Percentiles rank a stretch among this genome's conserved stretches.
Evolutionary conservation across 495 filamentous ascomycete species (phyloP).

Genomic region (Lophiostoma macrostomum): DNA sequence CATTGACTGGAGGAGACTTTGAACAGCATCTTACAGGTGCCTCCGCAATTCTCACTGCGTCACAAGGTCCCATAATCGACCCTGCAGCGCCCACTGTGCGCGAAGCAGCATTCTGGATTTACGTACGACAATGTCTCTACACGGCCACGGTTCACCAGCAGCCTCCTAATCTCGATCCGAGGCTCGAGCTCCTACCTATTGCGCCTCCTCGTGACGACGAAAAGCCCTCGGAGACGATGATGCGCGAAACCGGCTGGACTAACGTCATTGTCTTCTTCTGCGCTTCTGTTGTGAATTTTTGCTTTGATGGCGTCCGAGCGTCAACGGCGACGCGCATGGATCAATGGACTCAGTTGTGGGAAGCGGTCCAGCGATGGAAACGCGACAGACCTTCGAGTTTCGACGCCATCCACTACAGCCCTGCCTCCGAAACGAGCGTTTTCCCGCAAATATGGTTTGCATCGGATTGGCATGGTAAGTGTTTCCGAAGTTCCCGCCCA

Average conservation of each 20-base stretch:
- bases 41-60: conserved; percentile 12
- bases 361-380: background rate
- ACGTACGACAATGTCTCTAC: conserved; percentile 25
- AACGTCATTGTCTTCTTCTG: conserved; percentile 11
- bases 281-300: conserved; percentile 8
- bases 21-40: conserved; percentile 16
- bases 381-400: conserved; percentile 2
- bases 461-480: conserved; percentile 13
- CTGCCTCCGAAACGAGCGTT: background rate
- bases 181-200: background rate
- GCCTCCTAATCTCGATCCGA: conserved; percentile 17
- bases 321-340: background rate
- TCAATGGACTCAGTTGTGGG: background rate
- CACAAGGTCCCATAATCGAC: conserved; percentile 12
- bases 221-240: background rate
- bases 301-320: background rate
- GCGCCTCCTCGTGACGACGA: background rate
- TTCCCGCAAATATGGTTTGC: conserved; percentile 5
- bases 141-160: conserved; percentile 25
- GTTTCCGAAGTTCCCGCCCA: background rate
- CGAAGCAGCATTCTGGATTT: conserved; percentile 25
- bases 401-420: conserved; percentile 2
- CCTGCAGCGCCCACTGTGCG: conserved; percentile 10
- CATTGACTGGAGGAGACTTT: conserved; percentile 2
- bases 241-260: conserved; percentile 1